Base-by-base conservation (phyloP, 805 yeast species). In the Suhomyces sp. region DNA sequence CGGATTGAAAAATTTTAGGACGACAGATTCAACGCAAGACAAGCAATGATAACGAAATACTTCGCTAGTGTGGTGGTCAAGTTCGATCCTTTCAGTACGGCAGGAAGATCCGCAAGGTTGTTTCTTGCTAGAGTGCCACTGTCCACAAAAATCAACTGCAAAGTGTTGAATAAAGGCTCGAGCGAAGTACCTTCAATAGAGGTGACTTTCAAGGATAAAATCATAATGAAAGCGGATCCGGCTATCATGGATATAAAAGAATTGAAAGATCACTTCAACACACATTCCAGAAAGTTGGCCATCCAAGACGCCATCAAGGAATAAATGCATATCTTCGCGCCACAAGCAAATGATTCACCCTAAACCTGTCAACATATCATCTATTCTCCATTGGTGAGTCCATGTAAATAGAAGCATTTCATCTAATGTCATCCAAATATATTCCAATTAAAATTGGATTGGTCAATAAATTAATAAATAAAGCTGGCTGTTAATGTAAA, bases 41-140 rank as follows among this genome's bases (percentile, higher is more conserved):
- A 17, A 46, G n/a, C 25, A 27, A 92, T 92, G 98, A 87, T 92
- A 63, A 93, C 97, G 39, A 90, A 89, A 70, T 92, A 87, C 72
- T 89, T 93, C 73, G 77, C 91, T 33, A 83, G 83, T 57, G 89
- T 90, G 7, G 75, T 76, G 43, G 88, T 93, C 43, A 83, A 78
- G 63, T 89, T 92, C 77, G 83, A 88, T 67, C 97, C 97, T 1
- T 78, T 87, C 57, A 81, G 84, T 1, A 69, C 77, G 25, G 87
- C 87, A 58, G 63, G 63, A 20, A 87, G 86, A 67, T 76, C 87
- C 6, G 91, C 96, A 4, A 82, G 98, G 60, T 73, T 87, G 7
- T 85, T 92, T 60, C 77, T 92, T 44, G 79, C 94, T 9, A 79
- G 89, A 49, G 81, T 92, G 43, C 97, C 97, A 9, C 90, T 94